These are phyloP conservation scores for Chondrus crispus DNA, from an alignment of 23 red algal genomes.

Conservation along the genomic window DNA sequence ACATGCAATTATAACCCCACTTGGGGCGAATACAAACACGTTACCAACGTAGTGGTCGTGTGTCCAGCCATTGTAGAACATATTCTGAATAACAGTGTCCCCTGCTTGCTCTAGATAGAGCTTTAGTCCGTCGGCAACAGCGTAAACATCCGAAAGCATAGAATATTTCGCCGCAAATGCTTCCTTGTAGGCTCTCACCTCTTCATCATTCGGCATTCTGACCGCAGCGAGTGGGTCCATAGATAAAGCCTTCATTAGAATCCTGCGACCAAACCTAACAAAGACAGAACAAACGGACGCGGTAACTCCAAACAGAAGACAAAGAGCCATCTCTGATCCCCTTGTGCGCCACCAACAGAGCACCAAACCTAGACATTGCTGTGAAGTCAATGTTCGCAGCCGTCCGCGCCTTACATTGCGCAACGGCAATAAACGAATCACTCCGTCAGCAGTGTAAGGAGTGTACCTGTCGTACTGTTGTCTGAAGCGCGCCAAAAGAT, in stretches of 20 bases:
- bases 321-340: background rate
- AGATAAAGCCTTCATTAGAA: background rate
- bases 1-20: background rate
- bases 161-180: background rate
- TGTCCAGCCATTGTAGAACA: slow-evolving; percentile 34
- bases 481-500: background rate
- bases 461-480: background rate
- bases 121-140: slow-evolving; percentile 4
- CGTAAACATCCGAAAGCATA: background rate
- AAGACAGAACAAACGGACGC: slow-evolving; percentile 2
- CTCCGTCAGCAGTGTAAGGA: background rate
- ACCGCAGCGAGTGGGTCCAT: background rate
- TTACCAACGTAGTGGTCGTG: slow-evolving; percentile 17
- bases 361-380: background rate
- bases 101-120: background rate
- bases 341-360: background rate
- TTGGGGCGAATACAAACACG: slow-evolving; percentile 20
- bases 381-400: too few relatives aligned
- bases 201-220: background rate
- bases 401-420: too few relatives aligned
- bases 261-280: background rate
- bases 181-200: background rate
- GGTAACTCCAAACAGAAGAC: background rate
- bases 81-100: background rate
- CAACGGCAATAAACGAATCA: background rate